Conservation (phyloP, 176 grass and related monocot species). For the Dendrocalamus sinicus region DNA sequence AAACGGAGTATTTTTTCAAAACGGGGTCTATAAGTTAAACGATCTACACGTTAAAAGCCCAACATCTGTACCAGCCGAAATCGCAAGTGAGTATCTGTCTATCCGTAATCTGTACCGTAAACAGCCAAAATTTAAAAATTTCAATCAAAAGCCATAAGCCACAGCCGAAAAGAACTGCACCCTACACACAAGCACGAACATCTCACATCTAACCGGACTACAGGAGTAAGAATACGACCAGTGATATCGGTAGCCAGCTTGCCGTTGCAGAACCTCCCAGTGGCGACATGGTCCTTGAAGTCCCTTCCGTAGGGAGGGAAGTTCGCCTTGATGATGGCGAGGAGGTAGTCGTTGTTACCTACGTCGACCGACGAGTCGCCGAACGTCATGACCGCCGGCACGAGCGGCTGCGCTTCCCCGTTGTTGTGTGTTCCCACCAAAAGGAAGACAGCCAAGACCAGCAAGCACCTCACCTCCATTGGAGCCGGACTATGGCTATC, state of each 20-base stretch:
- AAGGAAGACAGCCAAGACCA: conserved; percentile 49
- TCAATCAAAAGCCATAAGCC: no score
- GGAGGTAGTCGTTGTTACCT: conserved; percentile 91
- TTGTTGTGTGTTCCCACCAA: conserved; percentile 20
- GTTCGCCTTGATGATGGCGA: conserved; percentile 80
- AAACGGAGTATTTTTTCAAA: no score
- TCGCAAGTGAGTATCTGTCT: no score
- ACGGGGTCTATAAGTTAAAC: no score
- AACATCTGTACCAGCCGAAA: no score
- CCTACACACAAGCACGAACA: not conserved
- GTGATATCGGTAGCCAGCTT: conserved; percentile 92
- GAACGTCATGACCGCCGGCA: conserved; percentile 80
- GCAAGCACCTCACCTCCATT: conserved; percentile 35
- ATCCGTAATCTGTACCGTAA: no score
- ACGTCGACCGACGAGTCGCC: conserved; percentile 89
- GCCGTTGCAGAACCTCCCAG: conserved; percentile 97
- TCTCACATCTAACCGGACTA: not conserved
- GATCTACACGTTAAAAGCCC: no score
- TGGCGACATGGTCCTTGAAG: conserved; percentile 71
- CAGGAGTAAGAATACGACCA: conserved; percentile 45
- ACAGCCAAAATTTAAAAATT: no score
- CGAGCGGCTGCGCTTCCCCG: conserved; percentile 67
- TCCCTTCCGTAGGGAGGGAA: conserved; percentile 91
- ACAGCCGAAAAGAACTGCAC: no score
- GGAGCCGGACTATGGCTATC: not conserved